These are phyloP conservation scores for Aspergillus floridensis DNA, from an alignment of 2,329 filamentous ascomycete genomes.

Conservation along the genomic window DNA sequence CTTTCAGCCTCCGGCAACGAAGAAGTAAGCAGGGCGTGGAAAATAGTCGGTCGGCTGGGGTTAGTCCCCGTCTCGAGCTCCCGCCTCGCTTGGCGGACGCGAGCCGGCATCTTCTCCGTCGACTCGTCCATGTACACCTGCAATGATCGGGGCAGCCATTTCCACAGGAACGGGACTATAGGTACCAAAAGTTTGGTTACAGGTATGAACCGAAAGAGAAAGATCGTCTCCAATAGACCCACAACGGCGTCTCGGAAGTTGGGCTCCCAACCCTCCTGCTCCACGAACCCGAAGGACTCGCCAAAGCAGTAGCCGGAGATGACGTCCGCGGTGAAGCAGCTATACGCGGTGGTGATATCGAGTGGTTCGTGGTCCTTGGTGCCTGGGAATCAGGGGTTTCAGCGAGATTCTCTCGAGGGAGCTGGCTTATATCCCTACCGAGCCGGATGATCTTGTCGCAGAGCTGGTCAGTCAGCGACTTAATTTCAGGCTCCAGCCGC, in stretches of 20 bases:
- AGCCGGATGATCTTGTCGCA: background rate
- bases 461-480: background rate
- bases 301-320: conserved; percentile 6
- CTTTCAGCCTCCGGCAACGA: background rate
- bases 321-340: conserved; percentile 2
- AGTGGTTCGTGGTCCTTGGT: background rate
- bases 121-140: background rate
- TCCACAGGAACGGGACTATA: too few species aligned
- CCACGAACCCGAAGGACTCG: background rate
- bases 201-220: background rate
- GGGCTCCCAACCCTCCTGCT: background rate
- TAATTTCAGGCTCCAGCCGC: conserved; percentile 33
- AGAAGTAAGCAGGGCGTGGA: background rate
- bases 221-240: background rate
- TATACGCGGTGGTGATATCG: background rate
- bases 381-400: background rate
- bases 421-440: too few species aligned
- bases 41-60: background rate
- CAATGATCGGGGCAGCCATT: too few species aligned
- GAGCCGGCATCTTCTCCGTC: background rate
- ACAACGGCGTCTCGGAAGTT: background rate
- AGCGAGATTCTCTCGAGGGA: too few species aligned
- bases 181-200: too few species aligned
- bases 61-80: background rate
- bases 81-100: background rate